Conservation (phyloP, 1,139 yeast genomes). For the Magnusiomyces magnusii region DNA sequence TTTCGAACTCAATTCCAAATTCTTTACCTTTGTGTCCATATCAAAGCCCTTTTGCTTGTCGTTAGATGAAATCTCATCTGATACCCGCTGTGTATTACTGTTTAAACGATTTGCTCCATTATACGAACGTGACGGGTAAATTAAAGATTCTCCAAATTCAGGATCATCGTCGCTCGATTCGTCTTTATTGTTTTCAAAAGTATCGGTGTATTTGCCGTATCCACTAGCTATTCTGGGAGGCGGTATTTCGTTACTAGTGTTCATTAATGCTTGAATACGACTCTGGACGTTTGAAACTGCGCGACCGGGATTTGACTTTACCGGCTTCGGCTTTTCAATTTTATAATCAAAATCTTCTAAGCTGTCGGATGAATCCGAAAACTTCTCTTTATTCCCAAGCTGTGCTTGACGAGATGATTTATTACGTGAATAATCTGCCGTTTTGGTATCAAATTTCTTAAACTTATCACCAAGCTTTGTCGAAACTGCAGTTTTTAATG, state of each 20-base stretch:
- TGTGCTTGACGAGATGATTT: not conserved
- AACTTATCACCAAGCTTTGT: conserved; percentile 30
- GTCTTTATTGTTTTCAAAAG: not conserved
- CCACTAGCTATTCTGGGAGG: conserved; percentile 59
- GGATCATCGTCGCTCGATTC: not conserved
- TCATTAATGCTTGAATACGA: conserved; percentile 56
- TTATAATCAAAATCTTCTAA: conserved; percentile 5
- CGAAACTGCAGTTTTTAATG: conserved; percentile 3
- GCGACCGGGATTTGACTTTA: not conserved
- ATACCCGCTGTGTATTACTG: too few relatives aligned
- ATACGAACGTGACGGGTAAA: not conserved
- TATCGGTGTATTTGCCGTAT: conserved; percentile 63
- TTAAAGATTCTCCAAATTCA: not conserved
- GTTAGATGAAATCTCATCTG: too few relatives aligned
- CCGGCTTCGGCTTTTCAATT: not conserved
- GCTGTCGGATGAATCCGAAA: conserved; percentile 21
- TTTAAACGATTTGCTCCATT: too few relatives aligned
- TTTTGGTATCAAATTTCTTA: conserved; percentile 20
- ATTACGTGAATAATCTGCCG: not conserved
- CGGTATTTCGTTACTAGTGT: conserved; percentile 38
- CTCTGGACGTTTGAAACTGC: conserved; percentile 40
- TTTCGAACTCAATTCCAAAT: too few relatives aligned
- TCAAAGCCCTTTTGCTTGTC: too few relatives aligned
- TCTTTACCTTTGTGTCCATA: too few relatives aligned
- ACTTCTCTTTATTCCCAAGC: conserved; percentile 11